Base-by-base conservation (phyloP, 768 basidiomycete species). In the Pleurotus pulmonarius region DNA sequence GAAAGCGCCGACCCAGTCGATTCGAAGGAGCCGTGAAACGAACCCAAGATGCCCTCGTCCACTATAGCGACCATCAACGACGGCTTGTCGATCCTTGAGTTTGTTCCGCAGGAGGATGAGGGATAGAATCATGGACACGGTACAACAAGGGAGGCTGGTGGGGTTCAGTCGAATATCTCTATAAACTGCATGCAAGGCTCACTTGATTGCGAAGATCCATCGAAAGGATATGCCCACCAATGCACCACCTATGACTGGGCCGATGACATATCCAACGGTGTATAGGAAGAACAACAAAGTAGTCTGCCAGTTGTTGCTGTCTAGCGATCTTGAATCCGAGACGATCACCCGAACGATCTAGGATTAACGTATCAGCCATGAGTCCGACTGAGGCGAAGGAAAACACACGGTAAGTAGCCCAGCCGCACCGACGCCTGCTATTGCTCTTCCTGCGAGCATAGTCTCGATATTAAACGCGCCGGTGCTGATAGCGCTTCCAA, bases 131-230 rank as follows among this genome's bases (percentile, higher is more conserved):
- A 75, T 76, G 1, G 69, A 72, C 1, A 73, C 52, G 5, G 60
- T 68, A 5, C 61, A 65, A 49, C 67, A 69, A 1, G 80, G 80
- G 11, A 82, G 63, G 57, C 80, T 80, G 11, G 13, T 13, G 6
- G 1, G 13, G 12, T 25, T 20, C 43, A 47, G 56, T 22, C 56
- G 20, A n/a, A 11, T 48, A 11, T 52, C 15, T 45, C 25, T 11
- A 49, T 18, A 16, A 51, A 29, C 25, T 22, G 13, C 1, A 11
- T 13, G 44, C 41, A 41, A 9, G 5, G 56, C 77, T 58, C 46
- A 78, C 78, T 83, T 83, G 68, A 83, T 81, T 2, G 73, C 81
- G 57, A 82, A 83, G 13, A 82, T 73, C 81, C 80, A 83, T 18
- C 81, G 73, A 64, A 78, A 82, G 49, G 65, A 75, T 6, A 72